A percentile compares a stretch with the other conserved stretches of the same genome.
Evolutionary conservation across 2,329 filamentous ascomycete species (phyloP).

Genomic region (Diaporthe amygdali): DNA sequence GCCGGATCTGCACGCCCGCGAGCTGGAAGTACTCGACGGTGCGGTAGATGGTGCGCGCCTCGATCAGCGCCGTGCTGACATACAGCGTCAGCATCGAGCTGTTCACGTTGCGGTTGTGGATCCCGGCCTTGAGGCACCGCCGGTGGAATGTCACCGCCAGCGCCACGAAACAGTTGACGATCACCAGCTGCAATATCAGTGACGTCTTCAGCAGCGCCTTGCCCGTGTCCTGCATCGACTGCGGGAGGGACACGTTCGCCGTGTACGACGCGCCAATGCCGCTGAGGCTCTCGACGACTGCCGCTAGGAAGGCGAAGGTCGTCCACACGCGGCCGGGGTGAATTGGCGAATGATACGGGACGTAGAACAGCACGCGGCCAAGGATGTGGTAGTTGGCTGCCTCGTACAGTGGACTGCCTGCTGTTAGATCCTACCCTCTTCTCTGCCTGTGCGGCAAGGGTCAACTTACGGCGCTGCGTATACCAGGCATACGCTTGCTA

Average conservation of each 20-base stretch:
- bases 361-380: constrained; percentile 64
- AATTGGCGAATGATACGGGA: constrained; percentile 64
- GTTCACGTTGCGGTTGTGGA: constrained; percentile 27
- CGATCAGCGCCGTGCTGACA: constrained; percentile 47
- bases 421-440: not conserved
- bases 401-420: constrained; percentile 61
- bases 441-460: not conserved
- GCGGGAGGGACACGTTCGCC: constrained; percentile 41
- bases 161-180: constrained; percentile 49
- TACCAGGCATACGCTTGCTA: constrained; percentile 44
- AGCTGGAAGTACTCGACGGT: constrained; percentile 52
- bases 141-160: constrained; percentile 52
- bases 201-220: constrained; percentile 45
- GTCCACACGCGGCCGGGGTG: constrained; percentile 49
- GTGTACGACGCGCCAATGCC: constrained; percentile 46
- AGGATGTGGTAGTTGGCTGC: constrained; percentile 70
- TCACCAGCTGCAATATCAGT: constrained; percentile 50
- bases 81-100: constrained; percentile 46
- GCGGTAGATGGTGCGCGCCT: constrained; percentile 54
- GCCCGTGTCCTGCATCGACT: constrained; percentile 39
- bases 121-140: constrained; percentile 33
- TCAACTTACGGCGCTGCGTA: constrained; percentile 38
- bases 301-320: constrained; percentile 52
- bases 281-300: constrained; percentile 52
- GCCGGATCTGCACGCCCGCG: constrained; percentile 37